A percentile compares a stretch with the other conserved stretches of the same genome.
These are phyloP conservation scores for Blastomyces emzantsi DNA, from an alignment of 2,329 filamentous ascomycete species.

Conservation along the genomic window DNA sequence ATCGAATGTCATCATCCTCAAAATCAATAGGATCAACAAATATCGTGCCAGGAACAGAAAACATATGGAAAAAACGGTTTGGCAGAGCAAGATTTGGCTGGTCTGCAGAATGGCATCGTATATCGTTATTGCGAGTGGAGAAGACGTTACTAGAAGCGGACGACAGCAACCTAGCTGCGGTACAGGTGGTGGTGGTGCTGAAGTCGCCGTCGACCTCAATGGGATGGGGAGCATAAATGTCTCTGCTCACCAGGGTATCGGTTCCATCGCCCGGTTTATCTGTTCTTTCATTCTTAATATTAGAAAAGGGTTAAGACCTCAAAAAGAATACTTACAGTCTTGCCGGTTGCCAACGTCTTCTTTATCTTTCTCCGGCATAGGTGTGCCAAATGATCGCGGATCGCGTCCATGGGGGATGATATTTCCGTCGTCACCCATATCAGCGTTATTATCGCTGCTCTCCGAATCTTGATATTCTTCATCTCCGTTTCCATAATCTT, in stretches of 20 bases:
- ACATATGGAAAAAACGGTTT: background rate
- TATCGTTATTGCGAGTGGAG: background rate
- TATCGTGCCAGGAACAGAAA: conserved; percentile 1
- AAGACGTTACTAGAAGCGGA: background rate
- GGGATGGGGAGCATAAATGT: background rate
- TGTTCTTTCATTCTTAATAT: conserved; percentile 8
- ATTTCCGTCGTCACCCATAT: conserved; percentile 3
- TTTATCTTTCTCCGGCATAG: background rate
- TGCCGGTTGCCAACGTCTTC: background rate
- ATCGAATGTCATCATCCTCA: conserved; percentile 1
- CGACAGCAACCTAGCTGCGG: background rate
- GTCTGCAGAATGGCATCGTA: background rate
- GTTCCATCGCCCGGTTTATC: background rate
- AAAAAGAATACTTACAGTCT: background rate
- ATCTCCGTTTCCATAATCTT: background rate
- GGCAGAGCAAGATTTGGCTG: background rate
- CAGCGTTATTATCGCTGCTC: background rate
- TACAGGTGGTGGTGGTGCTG: background rate
- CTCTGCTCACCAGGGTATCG: conserved; percentile 3
- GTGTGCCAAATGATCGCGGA: background rate
- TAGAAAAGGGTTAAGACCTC: background rate
- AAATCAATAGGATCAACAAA: conserved; percentile 9
- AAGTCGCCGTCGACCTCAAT: background rate
- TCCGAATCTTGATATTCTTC: background rate
- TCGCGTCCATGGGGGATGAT: background rate